Evolutionary conservation across 495 filamentous ascomycete species (phyloP), one percentile per base, ranked within the genome.

Genomic region (Sporormia fimetaria): DNA sequence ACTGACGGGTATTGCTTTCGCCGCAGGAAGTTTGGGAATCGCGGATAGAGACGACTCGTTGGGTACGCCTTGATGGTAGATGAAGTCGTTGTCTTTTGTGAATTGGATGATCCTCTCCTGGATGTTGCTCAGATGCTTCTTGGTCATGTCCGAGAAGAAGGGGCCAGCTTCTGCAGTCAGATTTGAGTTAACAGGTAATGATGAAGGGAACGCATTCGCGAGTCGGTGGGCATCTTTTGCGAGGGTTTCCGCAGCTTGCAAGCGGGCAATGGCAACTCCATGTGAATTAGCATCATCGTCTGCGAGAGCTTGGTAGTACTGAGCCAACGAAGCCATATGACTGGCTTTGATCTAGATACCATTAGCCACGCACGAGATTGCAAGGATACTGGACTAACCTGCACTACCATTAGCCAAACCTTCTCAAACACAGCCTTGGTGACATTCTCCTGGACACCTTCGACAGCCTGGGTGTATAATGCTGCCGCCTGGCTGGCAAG

Each of bases 1-100:
- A 60, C 84, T 87, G 26, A 98, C 90, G 0, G 92, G 87, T 37
- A 96, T 96, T 11, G 92, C 85, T 61, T 96, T 98, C n/a, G 92
- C 88, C 1, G 92, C 90, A 21, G 87, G 84, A 7, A 96, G 71
- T 58, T 96, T 98, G 2, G 87, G 75, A 36, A 98, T 81, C 11
- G 79, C 68, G 6, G 81, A 67, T 10, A 98, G 67, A 29, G 74
- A 74, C 9, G 83, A 81, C 59, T 94, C 88, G 11, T 74, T 78
- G 0, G 90, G 88, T 12, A 98, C 77, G 0, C 76, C 76, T 46
- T 95, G 85, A 59, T 98, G 90, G 53, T 96, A 98, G 53, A 98
- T 95, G 57, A 88, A 94, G 56, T 98, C 90, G 57, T 98, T 98
- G 59, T 98, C 90, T 48, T 95, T 94, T 42, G 71, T 68, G 45